Conservation (phyloP, 306 rosid genomes). For the Casuarina cunninghamiana region DNA sequence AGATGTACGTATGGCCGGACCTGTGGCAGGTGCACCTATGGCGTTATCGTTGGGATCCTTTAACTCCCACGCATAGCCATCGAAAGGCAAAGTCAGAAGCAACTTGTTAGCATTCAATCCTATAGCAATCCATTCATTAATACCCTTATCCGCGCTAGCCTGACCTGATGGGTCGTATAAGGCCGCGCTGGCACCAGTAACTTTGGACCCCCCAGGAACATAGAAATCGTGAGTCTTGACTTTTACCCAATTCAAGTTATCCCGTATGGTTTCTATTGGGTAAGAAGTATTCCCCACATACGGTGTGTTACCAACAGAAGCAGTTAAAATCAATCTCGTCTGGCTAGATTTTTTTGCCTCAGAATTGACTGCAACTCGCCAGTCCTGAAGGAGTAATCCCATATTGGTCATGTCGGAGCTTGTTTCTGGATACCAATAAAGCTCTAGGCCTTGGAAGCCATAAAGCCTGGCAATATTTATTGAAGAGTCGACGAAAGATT, state of each 20-base stretch:
- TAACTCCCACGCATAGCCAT: conserved; percentile 40
- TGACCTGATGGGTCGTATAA: conserved; percentile 29
- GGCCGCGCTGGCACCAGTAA: conserved; percentile 28
- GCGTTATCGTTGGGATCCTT: conserved; percentile 5
- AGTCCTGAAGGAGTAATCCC: conserved; percentile 35
- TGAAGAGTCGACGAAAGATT: conserved; percentile 39
- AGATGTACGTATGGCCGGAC: background rate
- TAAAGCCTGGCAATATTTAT: conserved; percentile 27
- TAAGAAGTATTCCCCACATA: background rate
- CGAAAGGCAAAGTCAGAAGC: conserved; percentile 42
- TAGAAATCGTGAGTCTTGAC: conserved; percentile 30
- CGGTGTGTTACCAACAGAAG: conserved; percentile 6
- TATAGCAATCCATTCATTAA: conserved; percentile 21
- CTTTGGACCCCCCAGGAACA: background rate
- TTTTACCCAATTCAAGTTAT: conserved; percentile 43
- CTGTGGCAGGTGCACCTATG: conserved; percentile 32
- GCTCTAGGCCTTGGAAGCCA: conserved; percentile 42
- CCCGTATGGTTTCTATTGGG: conserved; percentile 30
- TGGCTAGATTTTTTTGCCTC: conserved; percentile 22
- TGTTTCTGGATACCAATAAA: conserved; percentile 28
- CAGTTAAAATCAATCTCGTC: conserved; percentile 27
- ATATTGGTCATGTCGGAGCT: conserved; percentile 32
- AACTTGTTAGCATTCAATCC: conserved; percentile 25
- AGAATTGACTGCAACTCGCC: conserved; percentile 29
- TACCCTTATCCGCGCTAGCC: conserved; percentile 11